These are phyloP conservation scores for Sugiyamaella xylanicola DNA, from an alignment of 1,139 yeast species.

Conservation along the genomic window DNA sequence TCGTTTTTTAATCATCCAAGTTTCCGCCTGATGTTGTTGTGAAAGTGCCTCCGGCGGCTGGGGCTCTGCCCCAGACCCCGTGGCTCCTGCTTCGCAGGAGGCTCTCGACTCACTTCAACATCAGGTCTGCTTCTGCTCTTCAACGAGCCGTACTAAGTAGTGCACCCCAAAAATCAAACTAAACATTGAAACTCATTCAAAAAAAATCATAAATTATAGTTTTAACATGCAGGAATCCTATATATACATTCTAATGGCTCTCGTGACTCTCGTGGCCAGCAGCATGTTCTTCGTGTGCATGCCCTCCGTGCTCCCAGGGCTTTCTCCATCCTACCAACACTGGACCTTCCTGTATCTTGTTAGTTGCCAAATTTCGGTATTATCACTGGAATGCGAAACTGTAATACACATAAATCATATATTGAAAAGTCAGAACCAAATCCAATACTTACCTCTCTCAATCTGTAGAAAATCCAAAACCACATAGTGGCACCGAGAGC, in stretches of 20 bases:
- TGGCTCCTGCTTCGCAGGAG: not conserved
- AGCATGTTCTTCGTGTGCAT: conserved; percentile 31
- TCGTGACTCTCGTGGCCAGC: conserved; percentile 14
- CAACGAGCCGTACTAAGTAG: too few species aligned
- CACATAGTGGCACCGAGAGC: conserved; percentile 81
- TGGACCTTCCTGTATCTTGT: conserved; percentile 41
- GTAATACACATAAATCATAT: too few species aligned
- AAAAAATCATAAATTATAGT: not conserved
- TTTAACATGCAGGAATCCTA: not conserved
- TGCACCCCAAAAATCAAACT: too few species aligned
- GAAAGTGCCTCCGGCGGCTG: conserved; percentile 7
- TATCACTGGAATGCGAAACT: too few species aligned
- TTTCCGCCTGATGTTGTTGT: too few species aligned
- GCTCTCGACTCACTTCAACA: too few species aligned
- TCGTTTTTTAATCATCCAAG: too few species aligned
- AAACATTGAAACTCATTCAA: too few species aligned
- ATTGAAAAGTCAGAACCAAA: too few species aligned
- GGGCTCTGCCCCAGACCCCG: conserved; percentile 5
- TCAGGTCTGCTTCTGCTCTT: too few species aligned
- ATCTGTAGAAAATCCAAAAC: conserved; percentile 81
- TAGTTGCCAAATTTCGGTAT: conserved; percentile 17
- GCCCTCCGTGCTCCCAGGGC: conserved; percentile 47
- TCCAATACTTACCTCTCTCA: conserved; percentile 64
- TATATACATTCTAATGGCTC: conserved; percentile 10
- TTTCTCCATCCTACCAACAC: conserved; percentile 47